phyloP scores from a whole-genome alignment of 306 rosid species.

The Pachyrhizus erosus region DNA sequence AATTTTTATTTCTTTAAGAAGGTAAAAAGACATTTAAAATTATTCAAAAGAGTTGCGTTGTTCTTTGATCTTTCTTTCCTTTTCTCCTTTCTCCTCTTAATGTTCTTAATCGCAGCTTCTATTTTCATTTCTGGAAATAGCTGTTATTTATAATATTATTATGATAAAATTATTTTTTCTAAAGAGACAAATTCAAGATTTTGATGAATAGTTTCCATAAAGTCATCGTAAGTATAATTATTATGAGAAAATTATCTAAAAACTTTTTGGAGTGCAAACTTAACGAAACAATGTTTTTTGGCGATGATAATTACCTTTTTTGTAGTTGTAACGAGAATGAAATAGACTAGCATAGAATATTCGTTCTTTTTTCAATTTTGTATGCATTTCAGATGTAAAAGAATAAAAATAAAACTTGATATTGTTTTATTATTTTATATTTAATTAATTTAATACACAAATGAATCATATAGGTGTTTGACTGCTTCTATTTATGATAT shows the following conservation, averaged over 20 bases:
- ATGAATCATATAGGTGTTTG: too few relatives aligned
- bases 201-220: neutral
- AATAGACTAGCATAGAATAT: neutral
- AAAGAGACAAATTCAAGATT: neutral
- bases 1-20: neutral
- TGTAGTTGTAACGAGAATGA: neutral
- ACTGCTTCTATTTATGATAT: too few relatives aligned
- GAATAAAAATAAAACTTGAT: too few relatives aligned
- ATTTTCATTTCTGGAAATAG: neutral
- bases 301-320: neutral
- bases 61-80: neutral
- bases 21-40: neutral
- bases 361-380: neutral
- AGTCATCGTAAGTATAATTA: neutral
- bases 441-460: too few relatives aligned
- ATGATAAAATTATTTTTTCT: neutral
- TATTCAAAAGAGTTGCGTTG: neutral
- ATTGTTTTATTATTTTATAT: too few relatives aligned
- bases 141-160: neutral
- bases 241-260: neutral
- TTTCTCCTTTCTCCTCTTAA: neutral
- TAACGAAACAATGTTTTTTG: neutral
- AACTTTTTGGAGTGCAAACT: neutral
- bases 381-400: too few relatives aligned
- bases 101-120: neutral